Evolutionary conservation across 2,329 filamentous ascomycete species (phyloP), one percentile per base, ranked within the genome.

Genomic region (Aspergillus transmontanensis): DNA sequence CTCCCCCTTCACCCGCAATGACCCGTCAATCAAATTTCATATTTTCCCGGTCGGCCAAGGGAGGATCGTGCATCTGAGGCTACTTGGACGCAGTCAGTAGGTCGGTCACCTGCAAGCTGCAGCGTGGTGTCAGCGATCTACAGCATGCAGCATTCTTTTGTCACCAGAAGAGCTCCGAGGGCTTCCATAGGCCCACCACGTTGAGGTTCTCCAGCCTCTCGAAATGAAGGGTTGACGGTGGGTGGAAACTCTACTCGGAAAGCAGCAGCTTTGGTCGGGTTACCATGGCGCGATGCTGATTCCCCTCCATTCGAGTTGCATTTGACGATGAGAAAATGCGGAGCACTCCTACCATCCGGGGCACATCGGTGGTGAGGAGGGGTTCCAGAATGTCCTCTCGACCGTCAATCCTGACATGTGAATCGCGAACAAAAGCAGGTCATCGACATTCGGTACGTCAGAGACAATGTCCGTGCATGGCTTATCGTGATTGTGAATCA

Each of bases 61-160:
- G 61, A 63, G 63, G 56, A 54, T 57, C 41, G 46, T 63, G 60
- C 58, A 58, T 60, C 51, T 61, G 57, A 64, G 57, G 61, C 58
- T 62, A 62, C 58, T 61, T 63, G 62, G 30, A 58, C 56, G 46
- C 55, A 30, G 51, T 64, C 59, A 65, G 58, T 60, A 56, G 63
- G 55, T 53, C 58, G 61, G 67, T 68, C 67, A 69, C 53, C 61
- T 65, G 64, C 59, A 63, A 41, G 60, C 57, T 56, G 63, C 51
- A 61, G 45, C 53, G 64, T 57, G 60, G 58, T 63, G 63, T 64
- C 63, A 66, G 41, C 43, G 60, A 67, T 66, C 63, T 64, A 55
- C 61, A 32, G 50, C 57, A 64, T 60, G 41, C 63, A 64, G 65
- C 48, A 53, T 19, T n/a, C 21, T n/a, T 64, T 55, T 50, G 45